Conservation (phyloP, 257 asterid species). For the Solanum ossicruentum region DNA sequence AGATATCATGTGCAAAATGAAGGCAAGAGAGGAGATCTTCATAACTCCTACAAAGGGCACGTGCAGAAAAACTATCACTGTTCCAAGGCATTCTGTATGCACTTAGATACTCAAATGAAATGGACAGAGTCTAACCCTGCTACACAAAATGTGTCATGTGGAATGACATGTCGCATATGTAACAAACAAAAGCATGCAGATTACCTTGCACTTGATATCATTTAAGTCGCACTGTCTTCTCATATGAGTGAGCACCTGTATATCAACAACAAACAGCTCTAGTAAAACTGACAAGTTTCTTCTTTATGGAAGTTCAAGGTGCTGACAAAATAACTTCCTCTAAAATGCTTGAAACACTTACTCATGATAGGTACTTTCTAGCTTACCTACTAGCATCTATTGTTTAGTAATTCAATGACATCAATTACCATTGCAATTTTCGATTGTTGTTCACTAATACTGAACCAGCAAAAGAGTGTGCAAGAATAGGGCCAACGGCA, state of each 20-base stretch:
- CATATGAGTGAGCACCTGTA: conserved; percentile 77
- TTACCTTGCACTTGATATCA: conserved; percentile 59
- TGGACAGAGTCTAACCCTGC: not conserved
- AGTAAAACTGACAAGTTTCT: not conserved
- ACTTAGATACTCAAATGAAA: not conserved
- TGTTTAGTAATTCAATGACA: not conserved
- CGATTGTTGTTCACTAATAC: not conserved
- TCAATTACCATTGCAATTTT: not conserved
- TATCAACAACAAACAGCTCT: conserved; percentile 1
- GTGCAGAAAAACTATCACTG: not conserved
- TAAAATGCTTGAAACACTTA: not conserved
- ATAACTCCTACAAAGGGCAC: not conserved
- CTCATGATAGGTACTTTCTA: not conserved
- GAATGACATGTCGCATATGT: not conserved
- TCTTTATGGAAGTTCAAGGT: not conserved
- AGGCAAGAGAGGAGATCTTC: not conserved
- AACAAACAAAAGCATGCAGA: not conserved
- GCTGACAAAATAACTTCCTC: not conserved
- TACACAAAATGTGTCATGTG: not conserved
- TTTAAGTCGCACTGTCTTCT: conserved; percentile 53
- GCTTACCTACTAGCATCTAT: not conserved
- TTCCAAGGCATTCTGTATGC: not conserved
- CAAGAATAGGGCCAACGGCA: not conserved
- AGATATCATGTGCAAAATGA: not conserved
- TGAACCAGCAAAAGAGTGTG: not conserved